A percentile compares a stretch with the other conserved stretches of the same genome.
phyloP scores from a whole-genome alignment of 768 basidiomycete species.

The Xanthoconium purpureum region DNA sequence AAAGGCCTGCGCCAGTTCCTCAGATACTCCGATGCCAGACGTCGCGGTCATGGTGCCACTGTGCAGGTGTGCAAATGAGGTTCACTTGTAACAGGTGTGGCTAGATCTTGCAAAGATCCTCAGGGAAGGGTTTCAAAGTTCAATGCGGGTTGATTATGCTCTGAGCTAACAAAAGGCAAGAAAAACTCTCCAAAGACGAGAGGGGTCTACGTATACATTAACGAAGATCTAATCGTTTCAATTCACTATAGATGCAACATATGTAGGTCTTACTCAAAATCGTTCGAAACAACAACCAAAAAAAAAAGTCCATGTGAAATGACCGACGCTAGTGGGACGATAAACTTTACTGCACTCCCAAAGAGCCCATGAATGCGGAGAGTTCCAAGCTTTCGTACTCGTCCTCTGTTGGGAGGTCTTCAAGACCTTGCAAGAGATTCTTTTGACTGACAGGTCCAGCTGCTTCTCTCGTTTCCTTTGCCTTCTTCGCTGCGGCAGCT shows the following conservation, averaged over 20 bases:
- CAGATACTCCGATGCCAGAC: conserved; percentile 66
- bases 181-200: conserved; percentile 12
- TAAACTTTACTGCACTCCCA: conserved; percentile 45
- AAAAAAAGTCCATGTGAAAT: conserved; percentile 22
- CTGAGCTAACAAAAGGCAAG: background rate
- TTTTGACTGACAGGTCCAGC: conserved; percentile 67
- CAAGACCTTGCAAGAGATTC: conserved; percentile 83
- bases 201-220: conserved; percentile 35
- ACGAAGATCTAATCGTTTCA: conserved; percentile 29
- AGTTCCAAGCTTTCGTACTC: conserved; percentile 89
- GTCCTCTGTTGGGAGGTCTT: conserved; percentile 88
- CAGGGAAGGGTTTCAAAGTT: too few species aligned
- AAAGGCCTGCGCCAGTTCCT: conserved; percentile 55
- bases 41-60: conserved; percentile 57
- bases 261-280: conserved; percentile 24
- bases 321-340: background rate
- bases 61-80: too few species aligned
- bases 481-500: conserved; percentile 44
- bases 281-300: conserved; percentile 10
- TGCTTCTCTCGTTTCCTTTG: conserved; percentile 52
- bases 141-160: too few species aligned
- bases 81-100: too few species aligned
- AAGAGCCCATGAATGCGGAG: conserved; percentile 84
- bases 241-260: conserved; percentile 34
- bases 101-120: too few species aligned